Base-by-base conservation (phyloP, 192 early-diverging fungal species). In the Bifiguratus adelaidae region DNA sequence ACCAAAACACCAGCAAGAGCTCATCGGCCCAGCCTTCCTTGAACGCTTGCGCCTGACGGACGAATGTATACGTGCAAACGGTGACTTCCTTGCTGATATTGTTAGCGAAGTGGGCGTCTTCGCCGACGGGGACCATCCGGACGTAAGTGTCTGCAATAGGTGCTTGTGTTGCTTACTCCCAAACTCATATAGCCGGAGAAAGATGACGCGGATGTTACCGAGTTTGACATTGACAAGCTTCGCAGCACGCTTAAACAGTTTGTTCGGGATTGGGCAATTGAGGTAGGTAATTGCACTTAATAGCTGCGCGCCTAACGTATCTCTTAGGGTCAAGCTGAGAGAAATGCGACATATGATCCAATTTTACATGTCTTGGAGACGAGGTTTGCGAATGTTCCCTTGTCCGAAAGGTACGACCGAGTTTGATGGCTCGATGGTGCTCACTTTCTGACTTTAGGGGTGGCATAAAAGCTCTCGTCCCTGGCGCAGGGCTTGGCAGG, bases 401-500 rank as follows among this genome's bases (percentile, higher is more conserved):
- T 59, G 2, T 58, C 68, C 41, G 62, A 86, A 18, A 69, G 78
- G 50, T 78, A 50, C 21, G 15, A 24, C 16, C 22, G 23, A 47
- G 29, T 30, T 47, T 5, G 7, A 20, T 11, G 37, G 3, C 44
- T 45, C n/a, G 18, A 8, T 3, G 8, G 19, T 45, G 15, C 25
- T 36, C 12, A 11, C 16, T 49, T 34, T 28, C 12, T 65, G 21
- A 23, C 20, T 60, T 12, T 22, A 83, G 82, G 25, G 87, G 81
- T 4, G 20, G 35, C 0, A 56, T 91, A 20, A 61, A 64, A 8
- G 82, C 96, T 2, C 73, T 99, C 25, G 89, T 95, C 19, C 95
- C 95, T 7, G 95, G 95, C 7, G 94, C 96, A 36, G 96, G 96
- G 22, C 61, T 99, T 12, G 96, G 91, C n/a, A 67, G 96, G 26